Base-by-base conservation (phyloP, 2,329 filamentous ascomycete genomes). In the Coniochaeta sp. region DNA sequence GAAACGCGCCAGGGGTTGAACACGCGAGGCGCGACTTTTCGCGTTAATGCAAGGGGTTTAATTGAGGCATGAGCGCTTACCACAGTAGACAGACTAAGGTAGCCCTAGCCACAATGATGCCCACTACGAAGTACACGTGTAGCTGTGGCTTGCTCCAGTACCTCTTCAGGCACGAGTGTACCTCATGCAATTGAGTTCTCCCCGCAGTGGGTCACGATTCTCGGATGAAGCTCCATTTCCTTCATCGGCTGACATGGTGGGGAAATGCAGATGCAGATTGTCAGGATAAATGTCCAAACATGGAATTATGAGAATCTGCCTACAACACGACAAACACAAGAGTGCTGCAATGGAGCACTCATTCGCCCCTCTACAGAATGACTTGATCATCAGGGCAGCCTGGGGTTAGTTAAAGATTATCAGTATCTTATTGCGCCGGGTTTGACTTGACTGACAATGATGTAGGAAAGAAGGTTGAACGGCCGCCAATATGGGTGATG, bases 401-500 rank as follows among this genome's bases (percentile, higher is more conserved):
- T 86, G 89, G 83, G 95, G 93, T 96, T 77, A 68, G 77, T 74
- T n/a, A n/a, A n/a, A n/a, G n/a, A 55, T 8, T 57, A 31, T 6
- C 28, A 22, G 17, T 26, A 36, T 6, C 7, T 6, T 36, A 6
- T 36, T 36, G 8, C 7, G 8, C 8, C 34, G 34, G 7, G 34
- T 9, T 36, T 12, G 34, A 38, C 40, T 2, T 24, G 28, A 19
- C 47, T 66, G 62, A 69, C 65, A 62, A 61, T 63, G 60, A 60
- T 59, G 59, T 70, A 96, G 93, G 93, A 73, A 84, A 97, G 77
- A 87, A 87, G 73, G 90, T 98, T 66, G 92, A 97, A 76, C 87
- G 95, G 65, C 90, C 95, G 63, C 95, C 95, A 61, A 91, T 96
- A 81, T 99, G 95, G 95, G 92, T 99, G 73, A 99, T 99, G 95